phyloP scores from a whole-genome alignment of 176 grass and related monocot genomes.

The sorghum (Sorghum bicolor) region Sorghum_bicolor_NCBIv3 NC_012871.2:57191001-57191500 shows the following conservation, averaged over 20 bases:
- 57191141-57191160: neutral
- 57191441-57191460: slow-evolving; percentile 55
- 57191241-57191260: neutral
- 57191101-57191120: neutral
- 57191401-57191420: slow-evolving; percentile 86
- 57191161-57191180: slow-evolving; percentile 13
- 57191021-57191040: neutral
- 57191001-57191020: neutral
- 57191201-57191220: neutral
- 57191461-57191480: slow-evolving; percentile 26
- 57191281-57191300: no score
- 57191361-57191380: slow-evolving; percentile 59
- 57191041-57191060: neutral
- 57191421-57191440: slow-evolving; percentile 58
- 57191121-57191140: neutral
- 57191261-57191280: no score
- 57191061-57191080: neutral
- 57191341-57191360: slow-evolving; percentile 63
- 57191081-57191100: slow-evolving; percentile 3
- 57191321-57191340: slow-evolving; percentile 30
- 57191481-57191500: slow-evolving; percentile 9
- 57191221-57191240: neutral
- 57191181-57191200: neutral
- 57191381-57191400: slow-evolving; percentile 67
- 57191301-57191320: slow-evolving; percentile 2